These are phyloP conservation scores for Chimonanthus salicifolius DNA, from an alignment of 164 flowering plant species.

Conservation along the genomic window DNA sequence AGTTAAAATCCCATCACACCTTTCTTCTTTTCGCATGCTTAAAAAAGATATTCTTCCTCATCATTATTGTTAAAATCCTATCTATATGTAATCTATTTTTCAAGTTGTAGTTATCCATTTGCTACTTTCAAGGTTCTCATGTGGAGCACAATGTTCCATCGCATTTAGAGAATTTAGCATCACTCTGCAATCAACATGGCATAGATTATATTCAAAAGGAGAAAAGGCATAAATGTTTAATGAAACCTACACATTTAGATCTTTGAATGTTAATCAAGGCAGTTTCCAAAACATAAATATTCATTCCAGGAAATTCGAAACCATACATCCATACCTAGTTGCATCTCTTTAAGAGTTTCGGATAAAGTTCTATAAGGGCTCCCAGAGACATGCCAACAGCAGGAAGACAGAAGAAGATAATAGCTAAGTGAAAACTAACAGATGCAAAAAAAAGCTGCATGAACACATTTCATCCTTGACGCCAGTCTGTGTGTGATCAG, in stretches of 20 bases:
- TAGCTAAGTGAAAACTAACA: too few relatives aligned
- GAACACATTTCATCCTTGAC: neutral
- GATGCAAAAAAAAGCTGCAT: neutral
- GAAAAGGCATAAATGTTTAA: neutral
- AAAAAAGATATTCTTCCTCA: too few relatives aligned
- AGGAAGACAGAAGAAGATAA: neutral
- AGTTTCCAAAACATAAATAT: neutral
- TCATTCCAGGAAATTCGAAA: neutral
- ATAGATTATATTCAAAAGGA: neutral
- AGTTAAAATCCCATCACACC: too few relatives aligned
- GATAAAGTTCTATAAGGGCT: too few relatives aligned
- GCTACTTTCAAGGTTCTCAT: constrained; percentile 2
- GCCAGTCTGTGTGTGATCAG: neutral
- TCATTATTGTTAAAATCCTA: too few relatives aligned
- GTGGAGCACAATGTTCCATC: neutral
- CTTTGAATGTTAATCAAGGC: neutral
- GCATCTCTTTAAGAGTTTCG: too few relatives aligned
- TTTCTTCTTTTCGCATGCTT: too few relatives aligned
- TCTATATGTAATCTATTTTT: too few relatives aligned
- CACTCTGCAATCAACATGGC: neutral
- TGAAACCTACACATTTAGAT: neutral
- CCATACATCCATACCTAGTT: neutral
- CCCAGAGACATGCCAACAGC: neutral
- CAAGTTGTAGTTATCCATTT: too few relatives aligned
- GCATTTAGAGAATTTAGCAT: too few relatives aligned